Conservation (phyloP, 148 eudicot genomes). For the Camellia sinensis region DNA sequence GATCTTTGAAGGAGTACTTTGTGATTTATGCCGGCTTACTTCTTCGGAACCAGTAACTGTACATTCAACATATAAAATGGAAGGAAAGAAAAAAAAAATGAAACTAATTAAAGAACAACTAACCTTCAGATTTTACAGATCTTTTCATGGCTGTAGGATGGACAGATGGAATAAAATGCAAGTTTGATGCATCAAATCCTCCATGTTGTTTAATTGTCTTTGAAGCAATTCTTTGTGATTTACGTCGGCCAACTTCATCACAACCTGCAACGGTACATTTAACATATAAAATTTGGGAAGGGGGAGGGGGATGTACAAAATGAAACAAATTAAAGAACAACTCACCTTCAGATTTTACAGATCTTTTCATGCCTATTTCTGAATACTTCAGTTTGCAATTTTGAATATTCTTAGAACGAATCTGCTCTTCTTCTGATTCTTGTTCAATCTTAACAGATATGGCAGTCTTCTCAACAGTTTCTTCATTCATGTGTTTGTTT, state of each 20-base stretch:
- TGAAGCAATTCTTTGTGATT: slow-evolving; percentile 8
- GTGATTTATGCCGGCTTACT: background rate
- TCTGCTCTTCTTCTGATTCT: slow-evolving; percentile 6
- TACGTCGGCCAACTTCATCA: background rate
- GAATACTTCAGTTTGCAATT: slow-evolving; percentile 4
- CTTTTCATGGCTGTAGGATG: background rate
- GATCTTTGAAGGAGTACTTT: background rate
- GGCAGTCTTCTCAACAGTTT: background rate
- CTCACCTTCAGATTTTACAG: background rate
- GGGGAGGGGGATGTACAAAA: background rate
- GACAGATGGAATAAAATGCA: background rate
- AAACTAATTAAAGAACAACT: background rate
- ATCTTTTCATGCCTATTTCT: background rate
- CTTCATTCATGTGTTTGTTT: background rate
- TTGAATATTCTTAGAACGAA: background rate
- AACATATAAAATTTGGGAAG: background rate
- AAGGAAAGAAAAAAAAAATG: background rate
- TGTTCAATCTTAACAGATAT: background rate
- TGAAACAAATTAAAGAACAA: background rate
- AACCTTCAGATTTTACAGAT: background rate
- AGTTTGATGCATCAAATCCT: background rate
- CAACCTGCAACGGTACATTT: slow-evolving; percentile 8
- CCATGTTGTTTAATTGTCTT: background rate
- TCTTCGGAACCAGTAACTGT: slow-evolving; percentile 1
- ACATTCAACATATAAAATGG: background rate